Conservation (phyloP, 495 filamentous ascomycete genomes). For the Penicillium egyptiacum region DNA sequence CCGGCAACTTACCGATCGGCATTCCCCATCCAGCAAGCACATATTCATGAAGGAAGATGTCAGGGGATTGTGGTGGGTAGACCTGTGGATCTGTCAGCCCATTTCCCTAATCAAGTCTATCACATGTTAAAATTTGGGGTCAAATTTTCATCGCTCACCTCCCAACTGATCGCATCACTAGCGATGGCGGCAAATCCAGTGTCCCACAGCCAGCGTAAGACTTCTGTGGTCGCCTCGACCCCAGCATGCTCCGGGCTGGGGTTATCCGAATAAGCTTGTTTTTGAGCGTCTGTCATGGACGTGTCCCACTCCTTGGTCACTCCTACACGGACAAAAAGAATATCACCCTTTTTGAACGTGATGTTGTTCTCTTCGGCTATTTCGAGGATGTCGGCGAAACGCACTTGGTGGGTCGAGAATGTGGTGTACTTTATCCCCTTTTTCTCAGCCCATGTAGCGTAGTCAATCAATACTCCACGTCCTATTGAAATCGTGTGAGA, state of each 20-base stretch:
- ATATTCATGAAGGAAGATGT: constrained; percentile 51
- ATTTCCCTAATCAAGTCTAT: not conserved
- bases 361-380: constrained; percentile 38
- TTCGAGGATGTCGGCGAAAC: constrained; percentile 40
- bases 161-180: constrained; percentile 49
- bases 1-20: constrained; percentile 48
- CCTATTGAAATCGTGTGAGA: constrained; percentile 29
- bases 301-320: constrained; percentile 44
- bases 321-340: constrained; percentile 54
- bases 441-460: constrained; percentile 49
- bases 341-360: constrained; percentile 48
- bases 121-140: not conserved
- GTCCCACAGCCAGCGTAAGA: constrained; percentile 50
- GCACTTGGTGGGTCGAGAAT: constrained; percentile 42
- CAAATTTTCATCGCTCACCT: constrained; percentile 25
- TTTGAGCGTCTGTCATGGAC: constrained; percentile 38
- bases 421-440: constrained; percentile 38
- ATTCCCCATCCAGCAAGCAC: constrained; percentile 56
- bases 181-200: constrained; percentile 52
- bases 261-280: constrained; percentile 31
- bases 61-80: constrained; percentile 34
- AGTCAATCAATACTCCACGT: constrained; percentile 57
- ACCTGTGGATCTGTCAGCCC: constrained; percentile 24
- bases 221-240: constrained; percentile 42
- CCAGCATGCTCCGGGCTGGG: constrained; percentile 38